These are phyloP conservation scores for Flaveria robusta DNA, from an alignment of 129 eudicot species.

Conservation along the genomic window DNA sequence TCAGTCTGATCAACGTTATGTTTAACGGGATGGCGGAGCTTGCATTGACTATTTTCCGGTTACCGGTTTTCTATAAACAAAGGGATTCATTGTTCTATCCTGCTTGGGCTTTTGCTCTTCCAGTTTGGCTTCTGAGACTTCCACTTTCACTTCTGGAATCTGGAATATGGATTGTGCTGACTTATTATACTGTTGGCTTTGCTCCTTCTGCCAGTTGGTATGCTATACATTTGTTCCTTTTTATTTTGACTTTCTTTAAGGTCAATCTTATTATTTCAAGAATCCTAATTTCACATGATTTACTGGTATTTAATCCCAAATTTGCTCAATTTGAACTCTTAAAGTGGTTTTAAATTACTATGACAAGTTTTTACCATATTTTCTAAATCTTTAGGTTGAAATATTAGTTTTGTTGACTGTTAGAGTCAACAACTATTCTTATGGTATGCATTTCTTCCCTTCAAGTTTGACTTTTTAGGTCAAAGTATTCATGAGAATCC, in stretches of 20 bases:
- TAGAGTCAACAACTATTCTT: not conserved
- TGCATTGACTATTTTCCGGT: slow-evolving; percentile 66
- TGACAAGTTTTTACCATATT: not conserved
- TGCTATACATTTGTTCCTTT: too few species aligned
- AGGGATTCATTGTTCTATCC: slow-evolving; percentile 80
- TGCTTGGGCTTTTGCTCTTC: slow-evolving; percentile 92
- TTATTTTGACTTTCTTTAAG: slow-evolving; percentile 22
- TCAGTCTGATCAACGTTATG: slow-evolving; percentile 75
- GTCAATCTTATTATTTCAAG: not conserved
- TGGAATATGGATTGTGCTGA: slow-evolving; percentile 72
- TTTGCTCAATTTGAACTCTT: not conserved
- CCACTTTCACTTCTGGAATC: slow-evolving; percentile 87
- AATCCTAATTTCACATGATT: not conserved
- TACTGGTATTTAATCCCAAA: not conserved
- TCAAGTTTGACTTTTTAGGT: slow-evolving; percentile 1
- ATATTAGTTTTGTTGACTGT: not conserved
- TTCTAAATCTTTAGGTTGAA: not conserved
- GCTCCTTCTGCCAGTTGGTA: slow-evolving; percentile 84
- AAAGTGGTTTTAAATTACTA: not conserved
- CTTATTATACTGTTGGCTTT: slow-evolving; percentile 84
- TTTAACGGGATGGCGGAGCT: slow-evolving; percentile 87
- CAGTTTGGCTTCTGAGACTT: slow-evolving; percentile 75
- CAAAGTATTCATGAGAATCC: not conserved
- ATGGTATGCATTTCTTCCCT: not conserved
- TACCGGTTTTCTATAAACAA: slow-evolving; percentile 85